Conservation (phyloP, 768 basidiomycete species). For the Vararia minispora region DNA sequence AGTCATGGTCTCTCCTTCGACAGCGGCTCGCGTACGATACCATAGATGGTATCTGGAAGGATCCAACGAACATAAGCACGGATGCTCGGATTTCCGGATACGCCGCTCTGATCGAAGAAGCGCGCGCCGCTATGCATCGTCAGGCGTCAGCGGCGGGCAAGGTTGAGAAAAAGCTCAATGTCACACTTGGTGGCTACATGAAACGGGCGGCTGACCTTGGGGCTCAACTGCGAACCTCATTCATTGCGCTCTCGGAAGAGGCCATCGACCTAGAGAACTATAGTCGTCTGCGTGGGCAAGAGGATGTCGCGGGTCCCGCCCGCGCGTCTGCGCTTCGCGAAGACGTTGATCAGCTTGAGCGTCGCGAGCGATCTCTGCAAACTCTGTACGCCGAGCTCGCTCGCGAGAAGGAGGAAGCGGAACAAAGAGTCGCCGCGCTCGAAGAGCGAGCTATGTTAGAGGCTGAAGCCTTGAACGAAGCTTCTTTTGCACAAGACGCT, state of each 20-base stretch:
- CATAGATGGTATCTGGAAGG: slow-evolving; percentile 50
- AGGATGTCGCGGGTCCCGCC: slow-evolving; percentile 66
- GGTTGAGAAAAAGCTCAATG: slow-evolving; percentile 80
- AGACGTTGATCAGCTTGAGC: slow-evolving; percentile 75
- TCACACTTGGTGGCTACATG: slow-evolving; percentile 88
- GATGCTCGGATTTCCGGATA: slow-evolving; percentile 59
- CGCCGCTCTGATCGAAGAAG: slow-evolving; percentile 43
- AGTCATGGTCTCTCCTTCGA: slow-evolving; percentile 66
- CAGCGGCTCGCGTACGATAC: slow-evolving; percentile 55
- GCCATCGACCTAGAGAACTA: slow-evolving; percentile 76
- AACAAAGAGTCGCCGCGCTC: slow-evolving; percentile 44
- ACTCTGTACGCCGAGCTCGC: slow-evolving; percentile 76
- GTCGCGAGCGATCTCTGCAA: slow-evolving; percentile 71
- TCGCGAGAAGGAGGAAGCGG: slow-evolving; percentile 50
- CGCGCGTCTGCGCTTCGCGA: slow-evolving; percentile 71
- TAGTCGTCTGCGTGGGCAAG: slow-evolving; percentile 55
- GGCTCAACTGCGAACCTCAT: slow-evolving; percentile 53
- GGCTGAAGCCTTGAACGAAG: slow-evolving; percentile 75
- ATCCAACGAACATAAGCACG: slow-evolving; percentile 41
- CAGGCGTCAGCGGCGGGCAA: slow-evolving; percentile 77
- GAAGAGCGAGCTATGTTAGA: slow-evolving; percentile 86
- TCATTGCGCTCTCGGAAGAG: slow-evolving; percentile 56
- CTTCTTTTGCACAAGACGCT: slow-evolving; percentile 45
- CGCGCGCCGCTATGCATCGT: slow-evolving; percentile 61
- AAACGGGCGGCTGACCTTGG: slow-evolving; percentile 56